These are phyloP conservation scores for Colletotrichum falcatum DNA, from an alignment of 2,329 filamentous ascomycete genomes.

Conservation along the genomic window DNA sequence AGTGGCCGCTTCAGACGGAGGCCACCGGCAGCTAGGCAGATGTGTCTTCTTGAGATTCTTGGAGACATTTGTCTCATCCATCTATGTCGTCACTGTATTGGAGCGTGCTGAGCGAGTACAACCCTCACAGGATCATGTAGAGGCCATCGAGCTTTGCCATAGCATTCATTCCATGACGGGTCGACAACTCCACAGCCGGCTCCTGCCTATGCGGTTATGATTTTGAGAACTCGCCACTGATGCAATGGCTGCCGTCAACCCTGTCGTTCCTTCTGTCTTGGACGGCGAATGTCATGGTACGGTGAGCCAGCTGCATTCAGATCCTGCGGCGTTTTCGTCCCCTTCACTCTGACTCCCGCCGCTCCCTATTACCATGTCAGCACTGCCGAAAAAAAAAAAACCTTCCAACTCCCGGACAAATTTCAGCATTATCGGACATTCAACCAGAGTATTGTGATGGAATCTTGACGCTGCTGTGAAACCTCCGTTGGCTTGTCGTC, in stretches of 20 bases:
- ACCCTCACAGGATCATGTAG: background rate
- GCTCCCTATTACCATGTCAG: background rate
- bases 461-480: conserved; percentile 22
- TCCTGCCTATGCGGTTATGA: background rate
- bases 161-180: background rate
- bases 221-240: background rate
- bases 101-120: no score
- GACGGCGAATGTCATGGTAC: conserved; percentile 1
- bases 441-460: background rate
- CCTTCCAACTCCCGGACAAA: background rate
- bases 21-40: background rate
- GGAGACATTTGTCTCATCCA: background rate
- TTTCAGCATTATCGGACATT: background rate
- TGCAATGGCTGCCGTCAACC: background rate
- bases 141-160: no score
- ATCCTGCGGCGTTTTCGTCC: conserved; percentile 13
- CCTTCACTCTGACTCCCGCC: background rate
- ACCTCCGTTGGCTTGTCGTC: conserved; percentile 18
- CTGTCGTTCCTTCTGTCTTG: background rate
- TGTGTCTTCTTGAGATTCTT: background rate
- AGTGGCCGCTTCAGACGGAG: background rate
- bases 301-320: background rate
- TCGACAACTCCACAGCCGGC: background rate
- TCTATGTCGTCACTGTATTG: background rate
- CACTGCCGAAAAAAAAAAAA: background rate